Evolutionary conservation across 371 early-diverging fungal genomes (phyloP).

Genomic region (Mucor ambiguus): DNA sequence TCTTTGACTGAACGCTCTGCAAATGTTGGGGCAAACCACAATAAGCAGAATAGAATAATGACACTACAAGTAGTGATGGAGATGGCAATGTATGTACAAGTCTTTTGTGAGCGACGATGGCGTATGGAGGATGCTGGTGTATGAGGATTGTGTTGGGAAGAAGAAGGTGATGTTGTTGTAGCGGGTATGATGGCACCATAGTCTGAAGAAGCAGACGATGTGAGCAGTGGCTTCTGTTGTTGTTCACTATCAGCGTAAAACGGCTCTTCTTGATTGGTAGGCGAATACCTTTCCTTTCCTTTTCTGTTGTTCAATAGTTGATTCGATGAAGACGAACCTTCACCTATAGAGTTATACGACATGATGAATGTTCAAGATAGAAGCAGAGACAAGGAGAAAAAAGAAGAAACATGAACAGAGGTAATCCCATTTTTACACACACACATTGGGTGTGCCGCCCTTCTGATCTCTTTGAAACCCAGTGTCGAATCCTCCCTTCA

Average conservation of each 20-base stretch:
- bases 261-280: neutral
- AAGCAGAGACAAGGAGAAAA: neutral
- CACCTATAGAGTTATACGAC: conserved; percentile 11
- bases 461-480: conserved; percentile 5
- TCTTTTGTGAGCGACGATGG: conserved; percentile 3
- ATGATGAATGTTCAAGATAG: neutral
- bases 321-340: conserved; percentile 13
- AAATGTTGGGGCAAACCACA: conserved; percentile 48
- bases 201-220: neutral
- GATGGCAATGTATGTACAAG: conserved; percentile 24
- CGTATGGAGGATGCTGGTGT: neutral
- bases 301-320: neutral
- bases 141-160: neutral
- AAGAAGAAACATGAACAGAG: conserved; percentile 1
- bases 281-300: conserved; percentile 17
- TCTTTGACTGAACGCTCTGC: conserved; percentile 45
- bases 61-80: conserved; percentile 8
- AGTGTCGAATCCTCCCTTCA: neutral
- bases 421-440: conserved; percentile 1
- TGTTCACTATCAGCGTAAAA: neutral
- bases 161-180: neutral
- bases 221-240: neutral
- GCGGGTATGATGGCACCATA: conserved; percentile 7
- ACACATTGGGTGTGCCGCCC: neutral
- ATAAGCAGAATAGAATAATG: conserved; percentile 13